Conservation (phyloP, 2,329 filamentous ascomycete species). For the Dactylellina parvicollis region DNA sequence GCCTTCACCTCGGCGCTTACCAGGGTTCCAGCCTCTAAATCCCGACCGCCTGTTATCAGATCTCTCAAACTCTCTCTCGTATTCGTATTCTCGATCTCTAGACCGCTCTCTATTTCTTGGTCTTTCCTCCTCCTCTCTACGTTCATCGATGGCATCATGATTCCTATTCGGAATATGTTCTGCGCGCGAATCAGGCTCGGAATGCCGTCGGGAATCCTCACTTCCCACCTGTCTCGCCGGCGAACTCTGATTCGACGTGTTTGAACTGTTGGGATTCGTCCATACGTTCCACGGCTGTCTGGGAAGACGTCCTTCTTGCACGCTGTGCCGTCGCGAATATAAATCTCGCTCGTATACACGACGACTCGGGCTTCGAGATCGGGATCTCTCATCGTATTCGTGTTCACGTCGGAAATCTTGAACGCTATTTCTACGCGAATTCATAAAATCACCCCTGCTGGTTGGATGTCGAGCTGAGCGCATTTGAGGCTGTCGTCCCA, state of each 20-base stretch:
- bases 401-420: not conserved
- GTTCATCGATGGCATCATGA: not conserved
- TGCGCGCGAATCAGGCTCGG: not conserved
- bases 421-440: conserved; percentile 5
- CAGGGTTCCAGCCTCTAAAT: not conserved
- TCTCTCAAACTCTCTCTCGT: not conserved
- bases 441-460: too few species aligned
- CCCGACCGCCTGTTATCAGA: conserved; percentile 6
- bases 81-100: not conserved
- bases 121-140: too few species aligned
- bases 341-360: not conserved
- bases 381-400: conserved; percentile 11
- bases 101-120: not conserved
- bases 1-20: not conserved
- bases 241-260: not conserved
- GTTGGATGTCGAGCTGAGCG: not conserved
- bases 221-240: not conserved
- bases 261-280: conserved; percentile 18
- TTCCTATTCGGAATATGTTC: not conserved
- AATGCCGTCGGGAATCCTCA: not conserved
- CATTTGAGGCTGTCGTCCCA: not conserved
- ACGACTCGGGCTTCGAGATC: conserved; percentile 17
- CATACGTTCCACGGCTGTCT: conserved; percentile 35
- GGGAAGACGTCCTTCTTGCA: not conserved
- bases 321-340: not conserved